Base-by-base conservation (phyloP, 2,329 filamentous ascomycete genomes). In the Simplicillium sp. region DNA sequence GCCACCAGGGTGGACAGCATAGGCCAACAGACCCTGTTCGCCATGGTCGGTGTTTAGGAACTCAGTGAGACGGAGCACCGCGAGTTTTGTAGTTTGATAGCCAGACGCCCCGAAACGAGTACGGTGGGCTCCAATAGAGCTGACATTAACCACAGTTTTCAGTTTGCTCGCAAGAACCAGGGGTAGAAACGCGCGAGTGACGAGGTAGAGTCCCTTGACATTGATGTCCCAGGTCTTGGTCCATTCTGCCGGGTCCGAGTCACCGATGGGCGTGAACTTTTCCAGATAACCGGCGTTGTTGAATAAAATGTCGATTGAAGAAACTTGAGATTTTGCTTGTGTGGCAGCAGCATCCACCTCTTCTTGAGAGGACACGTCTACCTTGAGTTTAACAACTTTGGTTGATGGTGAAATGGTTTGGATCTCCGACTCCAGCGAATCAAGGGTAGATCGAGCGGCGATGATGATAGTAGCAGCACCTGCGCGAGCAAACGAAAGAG, bases 401-500 rank as follows among this genome's bases (percentile, higher is more conserved):
- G 61, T 54, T 17, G 45, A 52, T 1, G 47, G 31, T 6, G 57
- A 55, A 3, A 69, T 64, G 6, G 51, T 54, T 2, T 49, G 44
- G 12, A 33, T 33, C 12, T 33, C 31, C 12, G 13, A n/a, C 50
- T 48, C 43, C 0, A 69, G 52, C 1, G 59, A 54, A 5, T 58
- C 50, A 5, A 74, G 57, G n/a, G 57, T 49, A 3, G 68, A 72
- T 16, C 77, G 69, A 1, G 74, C 75, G 7, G 60, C 67, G 15
- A 81, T 59, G 13, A 68, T 69, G 42, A 82, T 73, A 20, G 58
- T 54, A 1, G 67, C 62, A 25, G 67, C 70, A 4, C 71, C 70
- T 4, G 75, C 74, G 47, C 59, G 59, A 15, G 75, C 76, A 48
- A 69, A 81, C 9, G 71, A 68, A n/a, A 73, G 50, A 1, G 74